Conservation (phyloP, 1,139 yeast species). For the Yamadazyma triangularis region DNA sequence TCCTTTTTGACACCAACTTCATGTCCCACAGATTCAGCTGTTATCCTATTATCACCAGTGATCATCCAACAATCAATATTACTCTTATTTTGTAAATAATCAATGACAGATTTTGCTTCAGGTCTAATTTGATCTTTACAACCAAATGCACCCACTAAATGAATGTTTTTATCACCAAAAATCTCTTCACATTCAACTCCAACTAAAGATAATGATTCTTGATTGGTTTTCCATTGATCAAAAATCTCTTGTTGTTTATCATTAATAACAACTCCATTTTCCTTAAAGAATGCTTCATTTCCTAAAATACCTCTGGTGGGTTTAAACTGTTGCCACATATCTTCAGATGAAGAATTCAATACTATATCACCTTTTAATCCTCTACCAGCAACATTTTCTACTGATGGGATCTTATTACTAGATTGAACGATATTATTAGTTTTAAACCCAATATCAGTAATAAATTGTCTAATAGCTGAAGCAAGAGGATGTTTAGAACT, state of each 20-base stretch:
- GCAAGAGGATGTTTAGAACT: slow-evolving; percentile 74
- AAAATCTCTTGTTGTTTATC: slow-evolving; percentile 24
- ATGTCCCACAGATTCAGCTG: slow-evolving; percentile 65
- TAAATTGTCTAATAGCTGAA: slow-evolving; percentile 47
- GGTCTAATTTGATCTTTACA: slow-evolving; percentile 63
- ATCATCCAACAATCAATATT: slow-evolving; percentile 68
- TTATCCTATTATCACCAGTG: slow-evolving; percentile 62
- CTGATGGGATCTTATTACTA: slow-evolving; percentile 42
- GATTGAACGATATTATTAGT: slow-evolving; percentile 8
- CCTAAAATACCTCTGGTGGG: slow-evolving; percentile 54
- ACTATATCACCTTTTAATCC: slow-evolving; percentile 48
- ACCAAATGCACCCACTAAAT: slow-evolving; percentile 47
- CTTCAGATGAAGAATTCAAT: slow-evolving; percentile 14
- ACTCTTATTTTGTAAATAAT: slow-evolving; percentile 30
- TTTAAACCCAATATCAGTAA: slow-evolving; percentile 13
- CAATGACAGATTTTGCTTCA: slow-evolving; percentile 54
- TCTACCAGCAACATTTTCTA: slow-evolving; percentile 53
- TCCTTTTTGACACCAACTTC: slow-evolving; percentile 54
- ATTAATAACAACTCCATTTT: slow-evolving; percentile 30
- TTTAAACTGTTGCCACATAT: slow-evolving; percentile 23
- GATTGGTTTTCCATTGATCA: slow-evolving; percentile 54
- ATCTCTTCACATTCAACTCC: slow-evolving; percentile 33
- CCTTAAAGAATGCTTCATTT: slow-evolving; percentile 53
- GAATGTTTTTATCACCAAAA: slow-evolving; percentile 25
- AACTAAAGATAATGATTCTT: slow-evolving; percentile 60